Conservation (phyloP, 352 stramenopile species). For the Pythium dissimile region DNA sequence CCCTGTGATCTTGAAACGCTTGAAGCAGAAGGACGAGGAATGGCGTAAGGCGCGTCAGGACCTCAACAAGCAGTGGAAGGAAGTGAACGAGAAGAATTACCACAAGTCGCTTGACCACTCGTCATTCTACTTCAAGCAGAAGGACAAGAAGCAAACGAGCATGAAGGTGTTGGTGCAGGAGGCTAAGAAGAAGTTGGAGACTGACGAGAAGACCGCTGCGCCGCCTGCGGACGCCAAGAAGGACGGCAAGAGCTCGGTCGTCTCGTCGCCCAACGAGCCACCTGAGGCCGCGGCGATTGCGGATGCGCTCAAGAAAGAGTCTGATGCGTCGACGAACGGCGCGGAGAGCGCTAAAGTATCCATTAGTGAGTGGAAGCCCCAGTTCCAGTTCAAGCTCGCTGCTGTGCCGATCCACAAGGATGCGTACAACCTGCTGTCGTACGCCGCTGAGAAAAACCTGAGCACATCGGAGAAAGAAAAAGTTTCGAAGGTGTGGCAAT, state of each 20-base stretch:
- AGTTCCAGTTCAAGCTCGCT: conserved; percentile 72
- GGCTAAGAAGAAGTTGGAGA: conserved; percentile 81
- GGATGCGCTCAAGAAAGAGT: conserved; percentile 58
- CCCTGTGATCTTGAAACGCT: conserved; percentile 96
- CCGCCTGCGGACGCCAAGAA: conserved; percentile 20
- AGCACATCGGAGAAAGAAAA: conserved; percentile 81
- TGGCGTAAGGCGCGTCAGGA: conserved; percentile 92
- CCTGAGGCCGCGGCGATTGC: conserved; percentile 58
- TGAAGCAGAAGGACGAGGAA: conserved; percentile 98
- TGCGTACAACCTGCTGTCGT: conserved; percentile 70
- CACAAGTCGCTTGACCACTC: conserved; percentile 99
- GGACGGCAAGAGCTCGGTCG: conserved; percentile 19
- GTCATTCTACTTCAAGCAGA: conserved; percentile 98
- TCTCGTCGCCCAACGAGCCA: conserved; percentile 25
- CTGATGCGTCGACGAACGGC: conserved; percentile 9
- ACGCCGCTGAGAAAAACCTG: conserved; percentile 81
- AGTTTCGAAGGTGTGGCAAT: conserved; percentile 79
- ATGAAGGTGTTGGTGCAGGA: conserved; percentile 92
- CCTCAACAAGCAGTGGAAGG: conserved; percentile 97
- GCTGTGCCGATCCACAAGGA: conserved; percentile 86
- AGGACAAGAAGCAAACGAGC: conserved; percentile 97
- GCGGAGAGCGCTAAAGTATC: not conserved
- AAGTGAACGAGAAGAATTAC: conserved; percentile 98
- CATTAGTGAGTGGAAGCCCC: conserved; percentile 44
- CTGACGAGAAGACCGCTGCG: conserved; percentile 43